Evolutionary conservation across 1,139 yeast genomes (phyloP), one percentile per base, ranked within the genome.

Genomic region (Blastobotrys proliferans): DNA sequence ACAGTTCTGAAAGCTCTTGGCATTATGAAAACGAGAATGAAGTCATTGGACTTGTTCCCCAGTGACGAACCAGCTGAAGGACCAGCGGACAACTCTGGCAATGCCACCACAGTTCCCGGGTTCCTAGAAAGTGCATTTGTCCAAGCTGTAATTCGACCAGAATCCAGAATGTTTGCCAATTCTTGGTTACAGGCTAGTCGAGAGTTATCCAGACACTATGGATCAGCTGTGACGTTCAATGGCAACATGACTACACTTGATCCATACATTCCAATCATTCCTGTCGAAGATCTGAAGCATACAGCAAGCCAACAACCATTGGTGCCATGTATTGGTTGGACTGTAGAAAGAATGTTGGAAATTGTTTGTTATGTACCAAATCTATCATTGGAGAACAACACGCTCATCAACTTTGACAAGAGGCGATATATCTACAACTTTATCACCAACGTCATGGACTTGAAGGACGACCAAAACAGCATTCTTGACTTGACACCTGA

Each of bases 261-360:
- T 10, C 46, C 51, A 18, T 51, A 73, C 26, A 62, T 77, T 20
- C 76, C 80, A 16, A 66, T 65, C 35, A 51, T 64, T 22, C 55
- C 57, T 9, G 43, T 43, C 1, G 51, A 47, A n/a, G 44, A 46
- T 21, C 38, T 55, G 20, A 45, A 43, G 33, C 45, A 40, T 10
- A 51, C 44, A 18, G 43, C 33, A 14, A 43, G 51, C 8, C 45
- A 42, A 16, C 43, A 51, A 20, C 63, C 70, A 2, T 56, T 79
- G 41, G 73, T 81, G n/a, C 94, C 96, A 2, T 90, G 97, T 58
- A 77, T 88, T 51, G 97, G 97, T 8, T 82, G 90, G 88, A 62
- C 79, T 40, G 60, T 76, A 13, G 80, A 77, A 51, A 69, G 85
- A 43, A 59, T 81, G 51, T 57, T 80, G 44, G 87, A 81, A 57